A percentile compares a stretch with the other conserved stretches of the same genome.
These are phyloP conservation scores for Scenedesmus sp. DNA, from an alignment of 163 green algal genomes.

Conservation along the genomic window DNA sequence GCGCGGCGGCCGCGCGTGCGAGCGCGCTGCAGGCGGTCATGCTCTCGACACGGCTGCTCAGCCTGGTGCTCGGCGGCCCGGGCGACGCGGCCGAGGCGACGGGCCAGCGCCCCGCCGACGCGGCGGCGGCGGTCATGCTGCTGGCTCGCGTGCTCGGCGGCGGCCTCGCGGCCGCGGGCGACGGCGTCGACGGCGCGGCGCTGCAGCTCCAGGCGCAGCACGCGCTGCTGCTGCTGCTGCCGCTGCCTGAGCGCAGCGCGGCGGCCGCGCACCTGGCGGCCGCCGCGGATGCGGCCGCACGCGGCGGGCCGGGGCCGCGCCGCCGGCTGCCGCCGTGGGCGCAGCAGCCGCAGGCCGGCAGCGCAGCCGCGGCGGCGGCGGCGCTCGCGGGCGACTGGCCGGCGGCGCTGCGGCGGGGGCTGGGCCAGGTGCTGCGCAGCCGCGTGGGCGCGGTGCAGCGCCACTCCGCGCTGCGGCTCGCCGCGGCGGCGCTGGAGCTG, in stretches of 20 bases:
- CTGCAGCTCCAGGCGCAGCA: slow-evolving; percentile 71
- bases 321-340: slow-evolving; percentile 11
- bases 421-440: slow-evolving; percentile 61
- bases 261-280: neutral
- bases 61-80: slow-evolving; percentile 43
- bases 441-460: slow-evolving; percentile 56
- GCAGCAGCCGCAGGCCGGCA: neutral
- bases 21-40: slow-evolving; percentile 3
- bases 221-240: slow-evolving; percentile 67
- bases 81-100: neutral
- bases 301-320: neutral
- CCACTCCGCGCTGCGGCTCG: slow-evolving; percentile 65
- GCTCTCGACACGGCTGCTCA: slow-evolving; percentile 56
- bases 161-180: neutral
- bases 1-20: no score
- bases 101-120: neutral
- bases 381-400: slow-evolving; percentile 55
- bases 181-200: slow-evolving; percentile 34
- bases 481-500: slow-evolving; percentile 56
- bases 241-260: slow-evolving; percentile 35
- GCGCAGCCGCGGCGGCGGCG: slow-evolving; percentile 16
- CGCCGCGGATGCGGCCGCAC: neutral
- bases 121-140: slow-evolving; percentile 25
- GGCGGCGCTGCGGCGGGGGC: slow-evolving; percentile 50
- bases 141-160: slow-evolving; percentile 9